Base-by-base conservation (phyloP, 192 early-diverging fungal genomes). In the Globomyces pollinis-pini region DNA sequence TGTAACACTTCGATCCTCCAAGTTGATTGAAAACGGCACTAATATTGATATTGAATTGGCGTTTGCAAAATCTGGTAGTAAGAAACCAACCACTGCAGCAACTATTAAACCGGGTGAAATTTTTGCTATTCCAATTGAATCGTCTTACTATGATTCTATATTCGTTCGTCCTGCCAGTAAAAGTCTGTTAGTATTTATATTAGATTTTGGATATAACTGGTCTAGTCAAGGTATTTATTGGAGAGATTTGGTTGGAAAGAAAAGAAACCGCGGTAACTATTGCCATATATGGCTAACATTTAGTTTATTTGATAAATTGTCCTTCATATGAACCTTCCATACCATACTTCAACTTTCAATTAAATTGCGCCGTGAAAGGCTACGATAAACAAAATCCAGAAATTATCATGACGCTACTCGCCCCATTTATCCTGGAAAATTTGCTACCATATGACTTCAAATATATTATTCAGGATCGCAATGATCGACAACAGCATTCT, bases 341-440 rank as follows among this genome's bases (percentile, higher is more conserved):
- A 23, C 80, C 84, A 0, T 65, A 82, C 0, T 91, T 89, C 69
- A 60, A 78, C 20, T 86, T 91, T 65, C 86, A 88, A 69, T 72
- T 89, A 26, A 79, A 81, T 36, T 57, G 56, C 18, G 34, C 49
- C 12, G 57, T 61, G 29, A 42, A 64, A 11, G 39, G 59, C 18
- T 66, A 66, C 12, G 38, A 30, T 0, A 59, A 31, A 20, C 42
- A 36, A 7, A 77, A 80, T 62, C 78, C 78, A 18, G 59, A 61
- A n/a, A 39, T 81, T 47, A 71, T 60, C 2, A 70, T 78, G 31
- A 57, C 60, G 59, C 43, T 81, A 1, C 24, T 75, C 3, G 66
- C 76, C 47, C 93, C 93, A 31, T 87, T 86, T 59, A 87, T 91
- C 71, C 76, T 99, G 26, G 96, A 99, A 74, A 99, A 99, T 59